A percentile compares a stretch with the other conserved stretches of the same genome.
Conservation (phyloP, 164 flowering plant species). For the Platanus orientalis region DNA sequence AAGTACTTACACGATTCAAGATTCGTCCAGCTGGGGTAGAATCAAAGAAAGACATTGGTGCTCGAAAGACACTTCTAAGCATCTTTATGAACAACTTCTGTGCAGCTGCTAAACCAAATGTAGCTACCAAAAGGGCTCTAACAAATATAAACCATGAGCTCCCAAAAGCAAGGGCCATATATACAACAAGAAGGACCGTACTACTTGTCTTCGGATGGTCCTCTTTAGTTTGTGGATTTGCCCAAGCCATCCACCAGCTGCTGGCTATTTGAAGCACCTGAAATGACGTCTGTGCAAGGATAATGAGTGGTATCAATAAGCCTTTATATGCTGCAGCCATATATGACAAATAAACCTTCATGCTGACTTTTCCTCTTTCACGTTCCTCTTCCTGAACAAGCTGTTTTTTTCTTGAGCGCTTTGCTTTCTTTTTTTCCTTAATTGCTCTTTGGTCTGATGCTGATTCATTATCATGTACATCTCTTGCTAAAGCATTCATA, state of each 20-base stretch:
- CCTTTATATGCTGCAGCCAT: conserved; percentile 98
- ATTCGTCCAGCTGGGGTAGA: conserved; percentile 97
- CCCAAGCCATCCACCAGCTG: conserved; percentile 99
- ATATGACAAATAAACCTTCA: conserved; percentile 86
- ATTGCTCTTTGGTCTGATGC: conserved; percentile 60
- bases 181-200: conserved; percentile 73
- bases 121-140: conserved; percentile 93
- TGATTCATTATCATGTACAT: conserved; percentile 54
- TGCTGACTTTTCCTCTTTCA: conserved; percentile 86
- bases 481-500: conserved; percentile 51
- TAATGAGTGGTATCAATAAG: conserved; percentile 69
- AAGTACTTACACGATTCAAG: conserved; percentile 83
- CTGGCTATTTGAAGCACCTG: conserved; percentile 95
- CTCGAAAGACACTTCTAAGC: conserved; percentile 78
- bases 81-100: conserved; percentile 82
- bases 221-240: conserved; percentile 91
- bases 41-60: conserved; percentile 99
- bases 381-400: conserved; percentile 99
- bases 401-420: conserved; percentile 80
- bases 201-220: conserved; percentile 65
- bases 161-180: conserved; percentile 96
- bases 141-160: conserved; percentile 91
- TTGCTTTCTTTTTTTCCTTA: conserved; percentile 90
- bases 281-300: conserved; percentile 75
- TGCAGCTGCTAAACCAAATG: conserved; percentile 95